Conservation (phyloP, 352 stramenopile species). For the Discostella stelligera region DNA sequence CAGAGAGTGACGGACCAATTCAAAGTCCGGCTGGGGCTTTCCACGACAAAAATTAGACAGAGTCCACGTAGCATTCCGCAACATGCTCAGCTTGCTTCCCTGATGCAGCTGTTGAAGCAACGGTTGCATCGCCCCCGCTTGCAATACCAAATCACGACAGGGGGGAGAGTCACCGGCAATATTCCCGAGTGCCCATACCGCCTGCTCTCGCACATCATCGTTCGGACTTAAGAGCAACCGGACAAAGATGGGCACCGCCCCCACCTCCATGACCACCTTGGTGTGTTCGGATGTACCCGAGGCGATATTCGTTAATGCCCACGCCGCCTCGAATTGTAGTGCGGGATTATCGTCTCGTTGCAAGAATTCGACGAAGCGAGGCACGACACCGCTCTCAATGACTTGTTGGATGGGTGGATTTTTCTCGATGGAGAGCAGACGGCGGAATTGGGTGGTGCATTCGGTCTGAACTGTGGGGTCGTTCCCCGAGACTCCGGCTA, state of each 20-base stretch:
- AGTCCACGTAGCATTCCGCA: constrained; percentile 98
- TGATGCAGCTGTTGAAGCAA: constrained; percentile 94
- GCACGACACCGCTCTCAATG: constrained; percentile 96
- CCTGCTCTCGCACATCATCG: constrained; percentile 95
- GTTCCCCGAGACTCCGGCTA: constrained; percentile 89
- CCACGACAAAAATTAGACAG: constrained; percentile 98
- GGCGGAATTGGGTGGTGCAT: constrained; percentile 97
- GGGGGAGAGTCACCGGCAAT: constrained; percentile 98
- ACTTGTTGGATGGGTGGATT: constrained; percentile 99
- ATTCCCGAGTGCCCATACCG: constrained; percentile 98
- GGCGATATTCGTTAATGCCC: constrained; percentile 99
- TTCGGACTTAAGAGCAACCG: constrained; percentile 93
- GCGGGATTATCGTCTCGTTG: constrained; percentile 90
- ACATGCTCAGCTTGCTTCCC: constrained; percentile 94
- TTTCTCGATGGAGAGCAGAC: constrained; percentile 97
- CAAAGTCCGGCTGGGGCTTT: constrained; percentile 94
- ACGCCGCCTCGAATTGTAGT: constrained; percentile 98
- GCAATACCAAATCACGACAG: constrained; percentile 95
- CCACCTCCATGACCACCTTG: constrained; percentile 94
- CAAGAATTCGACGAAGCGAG: constrained; percentile 97
- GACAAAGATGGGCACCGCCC: constrained; percentile 97
- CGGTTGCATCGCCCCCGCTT: constrained; percentile 90
- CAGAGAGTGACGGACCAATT: constrained; percentile 91
- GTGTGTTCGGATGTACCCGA: constrained; percentile 97
- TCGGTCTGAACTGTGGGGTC: constrained; percentile 92